Conservation (phyloP, 2,329 filamentous ascomycete species). For the Aspergillus intermedius region DNA sequence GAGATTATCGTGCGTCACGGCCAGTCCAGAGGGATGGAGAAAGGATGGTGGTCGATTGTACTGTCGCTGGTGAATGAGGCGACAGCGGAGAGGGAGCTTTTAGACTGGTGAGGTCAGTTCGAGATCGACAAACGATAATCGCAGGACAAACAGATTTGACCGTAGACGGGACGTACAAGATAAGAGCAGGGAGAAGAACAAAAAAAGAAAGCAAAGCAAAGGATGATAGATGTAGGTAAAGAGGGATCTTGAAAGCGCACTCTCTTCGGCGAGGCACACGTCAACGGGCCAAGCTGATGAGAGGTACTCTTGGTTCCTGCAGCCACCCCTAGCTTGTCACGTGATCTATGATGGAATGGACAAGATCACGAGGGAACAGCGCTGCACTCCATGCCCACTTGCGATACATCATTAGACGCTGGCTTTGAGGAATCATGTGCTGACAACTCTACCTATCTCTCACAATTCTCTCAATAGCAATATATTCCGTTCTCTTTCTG, state of each 20-base stretch:
- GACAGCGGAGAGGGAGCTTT: constrained; percentile 26
- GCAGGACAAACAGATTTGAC: constrained; percentile 5
- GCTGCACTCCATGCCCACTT: too few species aligned
- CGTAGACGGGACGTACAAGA: constrained; percentile 11
- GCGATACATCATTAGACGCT: not conserved
- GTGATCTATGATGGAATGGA: constrained; percentile 14
- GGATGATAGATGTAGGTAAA: constrained; percentile 15
- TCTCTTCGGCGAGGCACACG: constrained; percentile 23
- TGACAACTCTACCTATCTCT: not conserved
- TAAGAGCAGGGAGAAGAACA: constrained; percentile 15
- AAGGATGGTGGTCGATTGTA: constrained; percentile 11
- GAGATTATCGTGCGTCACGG: constrained; percentile 9
- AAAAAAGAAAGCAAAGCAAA: constrained; percentile 14
- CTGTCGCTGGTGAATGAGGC: constrained; percentile 25
- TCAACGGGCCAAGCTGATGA: constrained; percentile 27
- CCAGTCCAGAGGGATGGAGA: constrained; percentile 1
- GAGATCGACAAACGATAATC: constrained; percentile 8
- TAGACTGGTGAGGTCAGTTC: constrained; percentile 14
- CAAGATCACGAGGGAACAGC: not conserved
- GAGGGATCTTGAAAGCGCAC: constrained; percentile 10
- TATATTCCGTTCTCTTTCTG: not conserved
- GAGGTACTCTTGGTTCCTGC: constrained; percentile 21
- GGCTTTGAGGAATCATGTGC: not conserved
- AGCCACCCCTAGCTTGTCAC: constrained; percentile 19
- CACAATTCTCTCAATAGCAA: not conserved